Conservation (phyloP, 2,329 filamentous ascomycete genomes). For the Fusarium siculi region DNA sequence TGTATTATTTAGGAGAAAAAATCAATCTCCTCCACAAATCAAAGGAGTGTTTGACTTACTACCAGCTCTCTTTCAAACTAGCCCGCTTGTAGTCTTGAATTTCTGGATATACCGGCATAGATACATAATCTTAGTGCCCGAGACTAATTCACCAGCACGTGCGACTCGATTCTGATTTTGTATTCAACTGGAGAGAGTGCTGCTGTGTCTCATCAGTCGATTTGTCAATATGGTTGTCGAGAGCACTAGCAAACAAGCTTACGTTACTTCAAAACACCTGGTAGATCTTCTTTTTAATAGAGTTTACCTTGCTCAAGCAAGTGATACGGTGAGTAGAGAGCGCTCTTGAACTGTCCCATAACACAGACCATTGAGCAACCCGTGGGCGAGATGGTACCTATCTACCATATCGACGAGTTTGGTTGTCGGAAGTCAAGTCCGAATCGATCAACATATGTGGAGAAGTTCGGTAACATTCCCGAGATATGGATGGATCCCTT, state of each 20-base stretch:
- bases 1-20: not conserved
- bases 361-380: conserved; percentile 3
- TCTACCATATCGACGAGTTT: not conserved
- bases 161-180: not conserved
- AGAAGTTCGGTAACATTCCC: conserved; percentile 5
- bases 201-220: not conserved
- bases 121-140: not conserved
- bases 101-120: not conserved
- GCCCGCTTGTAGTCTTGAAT: not conserved
- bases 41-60: not conserved
- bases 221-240: not conserved
- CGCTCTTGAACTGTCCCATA: not conserved
- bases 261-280: not conserved
- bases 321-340: too few relatives aligned
- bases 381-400: not conserved
- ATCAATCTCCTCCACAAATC: not conserved
- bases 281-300: not conserved
- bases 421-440: conserved; percentile 5
- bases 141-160: not conserved
- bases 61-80: not conserved
- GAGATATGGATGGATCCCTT: conserved; percentile 2
- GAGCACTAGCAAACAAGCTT: not conserved
- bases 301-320: not conserved
- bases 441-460: conserved; percentile 4
- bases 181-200: not conserved